Conservation (phyloP, 345 rosid genomes). For the Melaleuca quinquenervia region DNA sequence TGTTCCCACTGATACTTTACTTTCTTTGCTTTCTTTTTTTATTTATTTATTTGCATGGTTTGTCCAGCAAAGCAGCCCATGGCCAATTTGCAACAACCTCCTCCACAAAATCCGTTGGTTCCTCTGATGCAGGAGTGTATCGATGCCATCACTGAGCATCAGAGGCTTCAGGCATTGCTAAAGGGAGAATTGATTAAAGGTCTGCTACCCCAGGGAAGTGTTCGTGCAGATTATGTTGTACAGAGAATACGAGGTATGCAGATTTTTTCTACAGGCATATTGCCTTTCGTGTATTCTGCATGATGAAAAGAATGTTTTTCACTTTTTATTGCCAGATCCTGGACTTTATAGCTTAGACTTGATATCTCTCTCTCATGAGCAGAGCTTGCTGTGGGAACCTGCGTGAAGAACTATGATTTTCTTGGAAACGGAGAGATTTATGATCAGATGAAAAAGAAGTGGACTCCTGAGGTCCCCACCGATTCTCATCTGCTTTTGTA, state of each 20-base stretch:
- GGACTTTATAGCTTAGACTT: not conserved
- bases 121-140: slow-evolving; percentile 76
- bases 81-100: slow-evolving; percentile 45
- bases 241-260: slow-evolving; percentile 63
- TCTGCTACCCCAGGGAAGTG: slow-evolving; percentile 66
- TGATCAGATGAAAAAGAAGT: slow-evolving; percentile 60
- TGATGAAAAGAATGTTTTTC: not conserved
- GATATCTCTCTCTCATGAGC: not conserved
- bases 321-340: not conserved
- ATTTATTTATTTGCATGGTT: not conserved
- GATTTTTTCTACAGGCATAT: not conserved
- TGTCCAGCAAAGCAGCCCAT: slow-evolving; percentile 46
- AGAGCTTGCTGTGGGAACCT: slow-evolving; percentile 96
- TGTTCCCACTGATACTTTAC: not conserved
- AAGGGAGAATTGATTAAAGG: slow-evolving; percentile 96
- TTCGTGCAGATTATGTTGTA: slow-evolving; percentile 63
- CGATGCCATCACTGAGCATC: slow-evolving; percentile 88
- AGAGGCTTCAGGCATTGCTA: slow-evolving; percentile 74
- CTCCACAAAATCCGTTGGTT: slow-evolving; percentile 53
- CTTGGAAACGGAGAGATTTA: slow-evolving; percentile 51
- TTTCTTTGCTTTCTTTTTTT: not conserved
- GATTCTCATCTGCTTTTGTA: slow-evolving; percentile 89
- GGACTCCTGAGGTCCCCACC: slow-evolving; percentile 75
- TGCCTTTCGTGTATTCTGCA: not conserved
- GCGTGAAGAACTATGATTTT: slow-evolving; percentile 84